Conservation (phyloP, 345 rosid genomes). For the Acer negundo region DNA sequence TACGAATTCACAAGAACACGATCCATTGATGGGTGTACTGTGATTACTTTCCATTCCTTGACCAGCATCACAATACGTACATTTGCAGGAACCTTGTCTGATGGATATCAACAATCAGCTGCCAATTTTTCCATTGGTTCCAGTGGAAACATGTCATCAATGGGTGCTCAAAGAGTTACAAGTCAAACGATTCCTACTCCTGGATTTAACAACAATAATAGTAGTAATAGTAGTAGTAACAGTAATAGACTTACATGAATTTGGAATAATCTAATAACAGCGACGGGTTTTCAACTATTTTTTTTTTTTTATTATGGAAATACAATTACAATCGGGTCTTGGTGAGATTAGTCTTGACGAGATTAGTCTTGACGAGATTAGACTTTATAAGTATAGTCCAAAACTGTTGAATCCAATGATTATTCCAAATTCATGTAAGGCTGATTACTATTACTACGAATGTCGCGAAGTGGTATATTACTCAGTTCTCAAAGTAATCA, state of each 20-base stretch:
- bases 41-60: conserved; percentile 14
- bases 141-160: conserved; percentile 71
- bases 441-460: too few relatives aligned
- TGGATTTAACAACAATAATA: conserved; percentile 54
- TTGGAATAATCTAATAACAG: conserved; percentile 62
- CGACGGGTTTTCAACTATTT: conserved; percentile 68
- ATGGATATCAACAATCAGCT: conserved; percentile 67
- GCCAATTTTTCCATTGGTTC: conserved; percentile 66
- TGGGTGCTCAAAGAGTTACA: conserved; percentile 60
- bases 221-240: conserved; percentile 37
- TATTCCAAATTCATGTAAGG: too few relatives aligned
- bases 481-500: too few relatives aligned
- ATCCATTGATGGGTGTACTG: not conserved
- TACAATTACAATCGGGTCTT: too few relatives aligned
- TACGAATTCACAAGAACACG: too few relatives aligned
- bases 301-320: too few relatives aligned
- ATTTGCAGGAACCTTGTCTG: conserved; percentile 60
- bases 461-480: too few relatives aligned
- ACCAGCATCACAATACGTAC: conserved; percentile 12
- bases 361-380: too few relatives aligned
- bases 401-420: too few relatives aligned
- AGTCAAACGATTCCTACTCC: conserved; percentile 97
- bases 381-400: too few relatives aligned
- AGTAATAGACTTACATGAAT: conserved; percentile 56
- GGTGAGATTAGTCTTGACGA: too few relatives aligned